A percentile compares a stretch with the other conserved stretches of the same genome.
These are phyloP conservation scores for Scenedesmus sp. DNA, from an alignment of 163 green algal species.

Conservation along the genomic window DNA sequence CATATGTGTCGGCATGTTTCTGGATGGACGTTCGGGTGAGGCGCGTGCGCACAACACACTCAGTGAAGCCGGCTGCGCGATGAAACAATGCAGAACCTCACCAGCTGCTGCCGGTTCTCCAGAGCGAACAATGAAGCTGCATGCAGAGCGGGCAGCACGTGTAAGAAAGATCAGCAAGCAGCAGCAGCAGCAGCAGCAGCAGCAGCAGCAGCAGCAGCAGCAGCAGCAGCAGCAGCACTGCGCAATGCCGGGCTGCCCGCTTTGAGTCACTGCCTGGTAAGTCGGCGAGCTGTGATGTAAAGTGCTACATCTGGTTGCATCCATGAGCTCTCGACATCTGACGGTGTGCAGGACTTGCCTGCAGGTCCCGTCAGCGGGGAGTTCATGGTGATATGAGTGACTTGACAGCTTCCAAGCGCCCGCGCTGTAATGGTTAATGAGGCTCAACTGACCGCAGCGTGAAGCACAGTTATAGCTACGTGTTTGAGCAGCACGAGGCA, in stretches of 20 bases:
- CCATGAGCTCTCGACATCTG: background rate
- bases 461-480: background rate
- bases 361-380: background rate
- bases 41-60: no score
- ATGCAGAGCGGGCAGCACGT: background rate
- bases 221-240: no score
- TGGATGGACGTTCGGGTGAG: background rate
- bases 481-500: background rate
- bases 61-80: background rate
- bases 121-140: conserved; percentile 11
- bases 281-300: no score
- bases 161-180: background rate
- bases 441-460: no score
- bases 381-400: background rate
- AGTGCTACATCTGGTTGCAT: no score
- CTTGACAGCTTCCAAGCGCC: background rate
- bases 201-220: no score
- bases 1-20: no score
- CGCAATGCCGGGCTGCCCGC: no score
- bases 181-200: background rate
- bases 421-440: background rate
- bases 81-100: background rate
- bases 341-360: background rate
- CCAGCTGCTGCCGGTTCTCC: conserved; percentile 49
- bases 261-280: no score